These are phyloP conservation scores for Orobanche coerulescens DNA, from an alignment of 257 asterid species.

Conservation along the genomic window DNA sequence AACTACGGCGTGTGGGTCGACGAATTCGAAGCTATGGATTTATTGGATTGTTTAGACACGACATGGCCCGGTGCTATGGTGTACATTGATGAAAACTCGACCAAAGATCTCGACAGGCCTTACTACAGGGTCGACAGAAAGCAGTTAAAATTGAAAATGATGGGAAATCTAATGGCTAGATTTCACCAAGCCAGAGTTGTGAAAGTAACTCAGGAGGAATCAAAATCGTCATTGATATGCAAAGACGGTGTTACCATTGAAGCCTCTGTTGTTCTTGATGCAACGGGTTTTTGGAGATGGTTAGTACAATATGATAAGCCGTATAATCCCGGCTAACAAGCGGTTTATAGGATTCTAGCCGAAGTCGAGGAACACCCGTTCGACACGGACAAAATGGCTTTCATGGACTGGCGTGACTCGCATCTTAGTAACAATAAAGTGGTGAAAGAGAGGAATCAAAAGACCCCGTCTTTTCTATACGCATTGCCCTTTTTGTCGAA, in stretches of 20 bases:
- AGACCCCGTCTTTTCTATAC: constrained; percentile 79
- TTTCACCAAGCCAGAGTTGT: constrained; percentile 95
- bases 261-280: constrained; percentile 93
- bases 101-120: constrained; percentile 73
- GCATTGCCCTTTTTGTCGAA: constrained; percentile 93
- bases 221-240: constrained; percentile 72
- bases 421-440: constrained; percentile 53
- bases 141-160: constrained; percentile 86
- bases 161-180: constrained; percentile 86
- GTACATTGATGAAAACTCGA: constrained; percentile 46
- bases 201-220: constrained; percentile 80
- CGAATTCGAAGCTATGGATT: constrained; percentile 97
- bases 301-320: constrained; percentile 90
- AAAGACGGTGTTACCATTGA: constrained; percentile 80
- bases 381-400: constrained; percentile 78
- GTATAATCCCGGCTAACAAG: constrained; percentile 95
- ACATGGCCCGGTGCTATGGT: constrained; percentile 93
- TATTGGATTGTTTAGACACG: constrained; percentile 87
- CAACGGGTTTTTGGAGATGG: constrained; percentile 86
- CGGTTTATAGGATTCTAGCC: constrained; percentile 90
- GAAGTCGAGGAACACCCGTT: constrained; percentile 93
- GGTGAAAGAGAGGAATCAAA: constrained; percentile 59
- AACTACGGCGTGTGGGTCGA: constrained; percentile 99
- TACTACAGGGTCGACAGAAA: constrained; percentile 89
- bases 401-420: constrained; percentile 98